Conservation (phyloP, 164 flowering plant genomes). For the Magnolia sinica region DNA sequence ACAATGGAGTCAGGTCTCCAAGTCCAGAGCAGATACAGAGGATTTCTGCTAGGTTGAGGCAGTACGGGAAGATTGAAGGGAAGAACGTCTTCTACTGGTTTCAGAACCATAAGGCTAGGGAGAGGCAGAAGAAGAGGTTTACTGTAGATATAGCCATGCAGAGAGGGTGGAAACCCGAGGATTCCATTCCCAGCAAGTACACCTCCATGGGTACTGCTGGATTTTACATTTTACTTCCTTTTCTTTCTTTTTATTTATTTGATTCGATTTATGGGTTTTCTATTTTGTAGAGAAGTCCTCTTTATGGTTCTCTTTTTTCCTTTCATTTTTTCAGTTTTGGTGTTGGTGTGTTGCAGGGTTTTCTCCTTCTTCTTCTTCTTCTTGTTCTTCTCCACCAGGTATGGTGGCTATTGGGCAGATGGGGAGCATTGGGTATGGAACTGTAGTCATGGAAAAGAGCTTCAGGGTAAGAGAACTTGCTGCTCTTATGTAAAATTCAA, state of each 20-base stretch:
- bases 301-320: not conserved
- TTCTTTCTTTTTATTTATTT: not conserved
- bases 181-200: conserved; percentile 25
- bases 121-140: conserved; percentile 84
- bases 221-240: not conserved
- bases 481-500: not conserved
- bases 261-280: too few species aligned
- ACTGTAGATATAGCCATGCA: conserved; percentile 38
- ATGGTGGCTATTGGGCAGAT: conserved; percentile 43
- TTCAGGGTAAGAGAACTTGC: conserved; percentile 46
- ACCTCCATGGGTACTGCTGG: conserved; percentile 20
- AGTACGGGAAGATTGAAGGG: conserved; percentile 96
- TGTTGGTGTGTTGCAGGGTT: conserved; percentile 26
- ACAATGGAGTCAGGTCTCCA: conserved; percentile 87
- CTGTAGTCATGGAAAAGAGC: conserved; percentile 63
- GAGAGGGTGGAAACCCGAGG: conserved; percentile 25
- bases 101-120: conserved; percentile 96
- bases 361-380: conserved; percentile 20
- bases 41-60: conserved; percentile 73
- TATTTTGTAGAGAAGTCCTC: not conserved
- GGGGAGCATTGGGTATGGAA: conserved; percentile 54
- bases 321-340: not conserved
- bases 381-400: conserved; percentile 36
- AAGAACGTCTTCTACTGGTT: conserved; percentile 99
- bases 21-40: conserved; percentile 86